Conservation (phyloP, 257 asterid species). For the Nicotiana tomentosiformis region DNA sequence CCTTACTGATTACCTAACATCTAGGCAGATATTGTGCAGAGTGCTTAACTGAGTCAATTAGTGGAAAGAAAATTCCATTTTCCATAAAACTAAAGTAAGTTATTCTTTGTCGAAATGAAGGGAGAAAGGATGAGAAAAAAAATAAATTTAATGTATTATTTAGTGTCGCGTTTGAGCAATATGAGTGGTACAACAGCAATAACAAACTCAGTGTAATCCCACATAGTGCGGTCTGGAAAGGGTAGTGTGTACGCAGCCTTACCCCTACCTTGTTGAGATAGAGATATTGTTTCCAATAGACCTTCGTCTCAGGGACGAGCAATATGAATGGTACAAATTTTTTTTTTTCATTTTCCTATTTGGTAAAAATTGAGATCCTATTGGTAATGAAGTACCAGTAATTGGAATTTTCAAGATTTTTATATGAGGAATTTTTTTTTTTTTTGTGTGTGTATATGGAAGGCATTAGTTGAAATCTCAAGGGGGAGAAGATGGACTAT, state of each 20-base stretch:
- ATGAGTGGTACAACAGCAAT: too few relatives aligned
- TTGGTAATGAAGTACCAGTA: background rate
- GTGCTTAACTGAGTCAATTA: background rate
- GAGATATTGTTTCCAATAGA: too few relatives aligned
- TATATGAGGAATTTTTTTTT: background rate
- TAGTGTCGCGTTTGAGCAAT: too few relatives aligned
- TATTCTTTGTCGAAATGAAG: background rate
- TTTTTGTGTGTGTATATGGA: background rate
- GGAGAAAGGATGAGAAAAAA: background rate
- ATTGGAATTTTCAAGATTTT: background rate
- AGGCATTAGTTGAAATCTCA: background rate
- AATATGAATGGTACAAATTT: background rate
- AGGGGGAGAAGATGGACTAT: slow-evolving; percentile 66
- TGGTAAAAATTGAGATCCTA: background rate
- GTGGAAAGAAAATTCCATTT: background rate
- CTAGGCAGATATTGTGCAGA: background rate
- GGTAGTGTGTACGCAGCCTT: too few relatives aligned
- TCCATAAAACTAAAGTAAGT: background rate
- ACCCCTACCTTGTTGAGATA: too few relatives aligned
- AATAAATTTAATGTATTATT: too few relatives aligned
- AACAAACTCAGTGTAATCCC: too few relatives aligned
- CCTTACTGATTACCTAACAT: background rate
- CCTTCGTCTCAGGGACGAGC: too few relatives aligned
- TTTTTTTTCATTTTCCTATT: background rate
- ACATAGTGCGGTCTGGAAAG: too few relatives aligned